Evolutionary conservation across 768 basidiomycete species (phyloP).

Genomic region (Mycena albidolilacea): DNA sequence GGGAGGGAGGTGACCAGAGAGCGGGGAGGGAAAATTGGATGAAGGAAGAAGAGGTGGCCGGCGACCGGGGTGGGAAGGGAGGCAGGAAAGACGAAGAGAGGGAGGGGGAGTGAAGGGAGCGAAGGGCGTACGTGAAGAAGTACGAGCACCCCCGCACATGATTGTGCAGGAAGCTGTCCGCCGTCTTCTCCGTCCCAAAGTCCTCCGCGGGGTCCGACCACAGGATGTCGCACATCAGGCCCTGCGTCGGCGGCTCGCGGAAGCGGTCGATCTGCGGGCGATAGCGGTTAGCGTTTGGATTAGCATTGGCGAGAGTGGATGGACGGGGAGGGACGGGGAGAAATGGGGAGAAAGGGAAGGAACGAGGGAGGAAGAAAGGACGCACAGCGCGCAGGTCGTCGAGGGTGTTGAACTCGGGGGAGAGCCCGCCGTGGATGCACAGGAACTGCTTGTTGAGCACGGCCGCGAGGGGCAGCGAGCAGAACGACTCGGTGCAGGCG

Average conservation of each 20-base stretch:
- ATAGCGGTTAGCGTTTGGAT: conserved; percentile 3
- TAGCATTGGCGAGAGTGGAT: background rate
- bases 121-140: conserved; percentile 75
- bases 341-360: background rate
- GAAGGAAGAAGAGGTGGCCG: no score
- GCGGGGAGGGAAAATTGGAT: background rate
- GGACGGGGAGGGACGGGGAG: background rate
- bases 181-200: conserved; percentile 93
- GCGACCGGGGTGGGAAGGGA: background rate
- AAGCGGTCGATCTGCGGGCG: conserved; percentile 24
- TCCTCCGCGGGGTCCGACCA: conserved; percentile 99
- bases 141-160: conserved; percentile 97
- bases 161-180: conserved; percentile 95
- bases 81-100: no score
- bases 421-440: conserved; percentile 97
- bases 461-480: conserved; percentile 93
- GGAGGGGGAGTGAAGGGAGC: background rate
- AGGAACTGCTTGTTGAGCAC: conserved; percentile 99
- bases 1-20: no score
- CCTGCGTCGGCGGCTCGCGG: no score
- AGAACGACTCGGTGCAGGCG: conserved; percentile 98
- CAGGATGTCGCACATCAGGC: conserved; percentile 46
- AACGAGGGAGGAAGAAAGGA: conserved; percentile 28
- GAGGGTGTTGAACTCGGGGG: conserved; percentile 94
- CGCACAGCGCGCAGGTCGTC: conserved; percentile 92